phyloP scores from a whole-genome alignment of 202 grass and related monocot genomes.

The Bolboschoenoplectus hybrid region DNA sequence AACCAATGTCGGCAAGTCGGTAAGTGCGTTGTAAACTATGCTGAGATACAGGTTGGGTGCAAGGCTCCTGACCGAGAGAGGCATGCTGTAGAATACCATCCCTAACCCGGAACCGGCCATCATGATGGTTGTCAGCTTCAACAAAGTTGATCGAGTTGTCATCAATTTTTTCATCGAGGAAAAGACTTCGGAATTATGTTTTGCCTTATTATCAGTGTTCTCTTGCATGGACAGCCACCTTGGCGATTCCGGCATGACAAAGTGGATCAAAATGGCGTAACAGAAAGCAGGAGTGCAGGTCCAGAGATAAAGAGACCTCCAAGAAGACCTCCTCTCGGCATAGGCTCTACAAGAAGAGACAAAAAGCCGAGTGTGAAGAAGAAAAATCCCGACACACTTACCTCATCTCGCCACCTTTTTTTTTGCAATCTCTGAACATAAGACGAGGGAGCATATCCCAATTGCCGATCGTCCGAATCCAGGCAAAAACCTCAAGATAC shows the following conservation, averaged over 20 bases:
- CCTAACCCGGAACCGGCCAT: slow-evolving; percentile 23
- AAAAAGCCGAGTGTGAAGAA: slow-evolving; percentile 37
- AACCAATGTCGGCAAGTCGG: slow-evolving; percentile 25
- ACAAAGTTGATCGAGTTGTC: slow-evolving; percentile 57
- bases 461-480: slow-evolving; percentile 36
- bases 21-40: slow-evolving; percentile 31
- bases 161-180: slow-evolving; percentile 56
- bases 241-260: slow-evolving; percentile 33
- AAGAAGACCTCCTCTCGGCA: slow-evolving; percentile 19
- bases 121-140: slow-evolving; percentile 33
- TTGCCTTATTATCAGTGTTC: slow-evolving; percentile 38
- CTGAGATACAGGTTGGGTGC: slow-evolving; percentile 34
- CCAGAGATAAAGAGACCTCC: slow-evolving; percentile 41
- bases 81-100: slow-evolving; percentile 39
- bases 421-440: slow-evolving; percentile 20
- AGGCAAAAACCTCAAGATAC: slow-evolving; percentile 57
- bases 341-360: slow-evolving; percentile 36
- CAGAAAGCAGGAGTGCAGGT: slow-evolving; percentile 34
- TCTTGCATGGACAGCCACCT: slow-evolving; percentile 10
- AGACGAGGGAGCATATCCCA: slow-evolving; percentile 18
- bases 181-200: slow-evolving; percentile 61
- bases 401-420: slow-evolving; percentile 30
- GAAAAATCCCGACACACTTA: slow-evolving; percentile 16
- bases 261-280: slow-evolving; percentile 34
- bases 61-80: slow-evolving; percentile 32